These are phyloP conservation scores for Pleurotus tuber-regium DNA, from an alignment of 768 basidiomycete species.

Conservation along the genomic window DNA sequence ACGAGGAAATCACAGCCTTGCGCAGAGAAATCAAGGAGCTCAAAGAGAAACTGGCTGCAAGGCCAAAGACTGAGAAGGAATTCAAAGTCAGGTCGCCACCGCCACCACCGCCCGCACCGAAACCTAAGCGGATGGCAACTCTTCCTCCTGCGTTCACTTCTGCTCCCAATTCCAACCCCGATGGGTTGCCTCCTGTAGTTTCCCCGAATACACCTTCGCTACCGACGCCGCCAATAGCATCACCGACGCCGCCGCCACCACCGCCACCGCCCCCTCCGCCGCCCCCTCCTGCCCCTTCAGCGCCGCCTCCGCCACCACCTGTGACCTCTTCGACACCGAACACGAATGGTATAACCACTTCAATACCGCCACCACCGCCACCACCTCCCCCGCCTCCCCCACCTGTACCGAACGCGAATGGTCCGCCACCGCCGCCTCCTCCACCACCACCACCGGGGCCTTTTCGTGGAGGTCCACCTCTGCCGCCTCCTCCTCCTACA, in stretches of 20 bases:
- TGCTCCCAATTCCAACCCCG: background rate
- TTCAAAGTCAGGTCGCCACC: constrained; percentile 68
- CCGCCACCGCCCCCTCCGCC: constrained; percentile 14
- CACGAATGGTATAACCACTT: constrained; percentile 19
- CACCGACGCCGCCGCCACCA: constrained; percentile 14
- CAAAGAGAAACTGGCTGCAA: constrained; percentile 48
- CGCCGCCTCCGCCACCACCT: constrained; percentile 13
- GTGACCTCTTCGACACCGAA: constrained; percentile 30
- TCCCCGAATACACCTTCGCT: constrained; percentile 11
- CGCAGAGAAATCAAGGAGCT: constrained; percentile 46
- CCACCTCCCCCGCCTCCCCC: constrained; percentile 21
- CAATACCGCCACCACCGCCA: constrained; percentile 21
- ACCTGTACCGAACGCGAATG: constrained; percentile 20
- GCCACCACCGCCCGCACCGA: constrained; percentile 51
- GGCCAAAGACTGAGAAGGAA: constrained; percentile 63
- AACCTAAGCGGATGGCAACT: constrained; percentile 27
- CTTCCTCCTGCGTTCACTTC: constrained; percentile 3
- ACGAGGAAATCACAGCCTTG: constrained; percentile 58
- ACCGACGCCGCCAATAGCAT: constrained; percentile 14
- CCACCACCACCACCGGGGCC: constrained; percentile 29
- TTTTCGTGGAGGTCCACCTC: constrained; percentile 20
- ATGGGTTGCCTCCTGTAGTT: background rate
- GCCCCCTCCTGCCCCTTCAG: constrained; percentile 19
- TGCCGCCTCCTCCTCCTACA: constrained; percentile 33
- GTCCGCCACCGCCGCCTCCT: constrained; percentile 35